Base-by-base conservation (phyloP, 2,329 filamentous ascomycete genomes). In the Scedosporium apiospermum region DNA sequence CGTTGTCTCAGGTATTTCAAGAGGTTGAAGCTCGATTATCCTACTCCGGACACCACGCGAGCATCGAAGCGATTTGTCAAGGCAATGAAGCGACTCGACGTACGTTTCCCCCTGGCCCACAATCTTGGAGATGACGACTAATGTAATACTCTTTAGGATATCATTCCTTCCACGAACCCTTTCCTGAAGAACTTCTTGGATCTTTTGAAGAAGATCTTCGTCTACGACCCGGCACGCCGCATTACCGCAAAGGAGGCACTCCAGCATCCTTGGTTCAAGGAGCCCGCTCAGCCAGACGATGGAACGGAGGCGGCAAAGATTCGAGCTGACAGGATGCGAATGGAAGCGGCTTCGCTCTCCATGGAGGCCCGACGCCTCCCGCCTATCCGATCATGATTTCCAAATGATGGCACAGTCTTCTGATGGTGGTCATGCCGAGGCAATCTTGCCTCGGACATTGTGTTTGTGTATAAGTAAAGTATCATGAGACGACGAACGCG, bases 291-390 rank as follows among this genome's bases (percentile, higher is more conserved):
- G 38, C 82, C 84, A 38, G 86, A 89, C 66, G 86, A 89, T 68
- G 86, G 86, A 44, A 88, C 85, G 6, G 86, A 88, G 71, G 86
- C 86, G 10, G 81, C 84, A 51, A 87, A 86, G 71, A 87, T 88
- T 64, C 79, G 84, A 44, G 70, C 79, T 63, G 82, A 84, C 69
- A 77, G 80, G 66, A 75, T 78, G 71, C 76, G 77, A 63, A 64
- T 69, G 67, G 75, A 80, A 60, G 73, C 76, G 63, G 74, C 78
- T 62, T 55, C 63, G 53, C 38, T 58, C n/a, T 55, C 51, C 5
- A 30, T 61, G 59, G 46, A 58, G 27, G 57, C 55, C 57, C 42
- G 61, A 42, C 49, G 58, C 18, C 57, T 58, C 16, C 55, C 46
- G 23, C 57, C 57, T 46, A 62, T 62, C 23, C 61, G 61, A 18